These are phyloP conservation scores for Areca catechu DNA, from an alignment of 176 grass and related monocot species.

Conservation along the genomic window DNA sequence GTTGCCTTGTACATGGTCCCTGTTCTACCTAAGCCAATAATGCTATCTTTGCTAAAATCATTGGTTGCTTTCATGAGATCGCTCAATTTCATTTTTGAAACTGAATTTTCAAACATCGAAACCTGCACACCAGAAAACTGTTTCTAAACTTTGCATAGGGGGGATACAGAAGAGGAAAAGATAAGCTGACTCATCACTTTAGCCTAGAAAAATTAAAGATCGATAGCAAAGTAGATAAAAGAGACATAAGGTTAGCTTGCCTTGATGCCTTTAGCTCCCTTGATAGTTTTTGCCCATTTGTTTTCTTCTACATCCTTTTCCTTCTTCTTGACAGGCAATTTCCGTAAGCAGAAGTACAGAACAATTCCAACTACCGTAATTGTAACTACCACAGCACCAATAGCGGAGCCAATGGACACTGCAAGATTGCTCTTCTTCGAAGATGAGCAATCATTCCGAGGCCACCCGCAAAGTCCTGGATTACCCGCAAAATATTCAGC, in stretches of 20 bases:
- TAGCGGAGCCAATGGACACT: conserved; percentile 72
- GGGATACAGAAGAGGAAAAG: too few species aligned
- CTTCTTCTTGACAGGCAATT: conserved; percentile 64
- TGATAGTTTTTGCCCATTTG: conserved; percentile 90
- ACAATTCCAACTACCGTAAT: conserved; percentile 42
- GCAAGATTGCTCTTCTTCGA: conserved; percentile 29
- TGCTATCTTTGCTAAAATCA: conserved; percentile 84
- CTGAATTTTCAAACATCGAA: conserved; percentile 88
- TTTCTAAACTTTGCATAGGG: too few species aligned
- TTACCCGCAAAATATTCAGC: conserved; percentile 41
- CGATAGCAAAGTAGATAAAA: too few species aligned
- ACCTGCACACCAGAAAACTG: conserved; percentile 31
- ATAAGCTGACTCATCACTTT: too few species aligned
- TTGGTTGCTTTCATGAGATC: conserved; percentile 77
- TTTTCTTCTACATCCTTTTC: conserved; percentile 84
- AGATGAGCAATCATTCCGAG: conserved; percentile 27
- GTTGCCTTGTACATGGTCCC: conserved; percentile 75
- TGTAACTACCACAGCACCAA: conserved; percentile 56
- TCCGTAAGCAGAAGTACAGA: conserved; percentile 69
- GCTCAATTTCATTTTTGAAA: conserved; percentile 87
- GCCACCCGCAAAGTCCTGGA: conserved; percentile 49
- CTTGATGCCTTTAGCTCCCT: conserved; percentile 73
- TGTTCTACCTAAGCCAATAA: conserved; percentile 61
- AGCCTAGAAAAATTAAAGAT: too few species aligned
- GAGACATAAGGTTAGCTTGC: conserved; percentile 23